These are phyloP conservation scores for button mushroom (Agaricus bisporus) DNA, from an alignment of 768 basidiomycete species.

Conservation along the genomic window DNA sequence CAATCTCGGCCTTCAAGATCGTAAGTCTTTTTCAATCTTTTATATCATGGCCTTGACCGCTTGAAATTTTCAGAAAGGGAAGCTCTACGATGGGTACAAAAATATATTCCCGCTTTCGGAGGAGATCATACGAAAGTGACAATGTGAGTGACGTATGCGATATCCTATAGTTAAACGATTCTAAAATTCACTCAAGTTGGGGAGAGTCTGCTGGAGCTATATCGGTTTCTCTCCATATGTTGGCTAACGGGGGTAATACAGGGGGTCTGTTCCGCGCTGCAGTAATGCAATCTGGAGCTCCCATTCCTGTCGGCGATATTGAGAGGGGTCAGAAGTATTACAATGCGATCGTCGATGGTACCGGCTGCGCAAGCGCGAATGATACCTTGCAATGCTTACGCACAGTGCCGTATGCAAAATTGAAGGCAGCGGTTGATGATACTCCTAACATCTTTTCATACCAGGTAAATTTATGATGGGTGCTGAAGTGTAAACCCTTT, in stretches of 20 bases:
- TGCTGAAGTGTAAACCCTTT: background rate
- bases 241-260: conserved; percentile 36
- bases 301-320: conserved; percentile 39
- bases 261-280: conserved; percentile 45
- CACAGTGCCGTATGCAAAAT: conserved; percentile 25
- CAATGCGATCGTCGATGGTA: conserved; percentile 33
- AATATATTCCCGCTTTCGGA: conserved; percentile 54
- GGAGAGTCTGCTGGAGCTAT: conserved; percentile 57
- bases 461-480: conserved; percentile 23
- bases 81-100: conserved; percentile 56
- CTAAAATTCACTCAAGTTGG: conserved; percentile 25
- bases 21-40: conserved; percentile 23
- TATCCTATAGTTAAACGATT: background rate
- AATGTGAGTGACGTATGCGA: conserved; percentile 26
- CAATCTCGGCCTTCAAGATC: conserved; percentile 58
- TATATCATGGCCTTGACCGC: background rate
- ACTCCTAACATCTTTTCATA: conserved; percentile 37
- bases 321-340: conserved; percentile 31
- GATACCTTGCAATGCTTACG: conserved; percentile 44
- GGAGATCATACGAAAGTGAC: conserved; percentile 52
- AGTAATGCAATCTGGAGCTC: conserved; percentile 46
- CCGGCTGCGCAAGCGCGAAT: conserved; percentile 30
- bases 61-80: conserved; percentile 37
- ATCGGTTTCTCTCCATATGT: conserved; percentile 43
- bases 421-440: conserved; percentile 37